Conservation (phyloP, 164 flowering plant genomes). For the Tinospora cordifolia region DNA sequence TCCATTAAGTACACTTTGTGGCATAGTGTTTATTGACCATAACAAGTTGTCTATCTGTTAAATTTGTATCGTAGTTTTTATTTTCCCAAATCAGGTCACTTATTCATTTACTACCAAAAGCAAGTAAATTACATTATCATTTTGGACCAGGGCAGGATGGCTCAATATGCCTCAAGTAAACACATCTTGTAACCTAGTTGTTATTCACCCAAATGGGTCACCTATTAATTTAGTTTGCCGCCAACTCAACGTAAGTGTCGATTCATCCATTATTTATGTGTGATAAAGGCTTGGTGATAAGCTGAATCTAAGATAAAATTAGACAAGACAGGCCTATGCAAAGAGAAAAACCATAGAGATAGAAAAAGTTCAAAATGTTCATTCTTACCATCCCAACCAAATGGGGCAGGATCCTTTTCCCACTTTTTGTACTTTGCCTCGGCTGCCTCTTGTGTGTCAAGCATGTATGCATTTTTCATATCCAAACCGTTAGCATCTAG, state of each 20-base stretch:
- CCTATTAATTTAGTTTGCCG: background rate
- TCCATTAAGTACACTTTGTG: background rate
- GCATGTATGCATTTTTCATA: conserved; percentile 82
- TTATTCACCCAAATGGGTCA: background rate
- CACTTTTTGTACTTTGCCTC: conserved; percentile 79
- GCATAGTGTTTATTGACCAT: background rate
- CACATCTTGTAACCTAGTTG: background rate
- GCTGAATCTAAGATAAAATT: no score
- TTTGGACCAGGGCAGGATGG: background rate
- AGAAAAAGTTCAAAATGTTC: background rate
- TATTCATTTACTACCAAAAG: background rate
- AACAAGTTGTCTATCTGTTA: background rate
- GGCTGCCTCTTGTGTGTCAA: conserved; percentile 84
- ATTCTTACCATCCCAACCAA: conserved; percentile 88
- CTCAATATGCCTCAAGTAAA: background rate
- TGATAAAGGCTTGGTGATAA: background rate
- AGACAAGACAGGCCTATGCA: background rate
- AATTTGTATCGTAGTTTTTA: background rate
- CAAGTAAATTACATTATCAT: background rate
- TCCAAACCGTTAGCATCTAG: conserved; percentile 91
- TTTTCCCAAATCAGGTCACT: no score
- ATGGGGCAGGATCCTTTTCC: conserved; percentile 93
- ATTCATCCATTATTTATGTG: background rate
- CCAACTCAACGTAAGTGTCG: background rate
- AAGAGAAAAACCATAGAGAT: background rate